phyloP scores from a whole-genome alignment of 2,329 filamentous ascomycete species.

The Magnaporthales sp. region DNA sequence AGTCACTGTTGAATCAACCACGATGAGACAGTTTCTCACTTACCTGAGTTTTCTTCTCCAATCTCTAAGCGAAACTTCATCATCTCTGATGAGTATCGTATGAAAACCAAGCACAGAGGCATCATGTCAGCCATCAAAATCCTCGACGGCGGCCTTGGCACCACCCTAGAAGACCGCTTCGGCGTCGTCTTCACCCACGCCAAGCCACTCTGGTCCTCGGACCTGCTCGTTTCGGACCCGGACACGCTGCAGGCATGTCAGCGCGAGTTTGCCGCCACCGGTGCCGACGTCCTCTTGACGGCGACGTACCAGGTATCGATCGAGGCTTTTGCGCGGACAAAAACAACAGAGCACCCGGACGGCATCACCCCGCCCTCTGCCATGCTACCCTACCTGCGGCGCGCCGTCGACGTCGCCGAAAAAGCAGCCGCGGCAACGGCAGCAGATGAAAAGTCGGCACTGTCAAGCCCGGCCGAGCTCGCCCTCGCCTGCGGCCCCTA shows the following conservation, averaged over 20 bases:
- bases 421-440: slow-evolving; percentile 16
- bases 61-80: background rate
- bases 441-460: background rate
- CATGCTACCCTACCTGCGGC: slow-evolving; percentile 32
- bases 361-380: slow-evolving; percentile 29
- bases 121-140: slow-evolving; percentile 28
- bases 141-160: slow-evolving; percentile 61
- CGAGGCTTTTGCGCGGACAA: slow-evolving; percentile 45
- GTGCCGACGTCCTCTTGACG: slow-evolving; percentile 55
- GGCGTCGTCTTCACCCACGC: slow-evolving; percentile 38
- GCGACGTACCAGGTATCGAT: slow-evolving; percentile 59
- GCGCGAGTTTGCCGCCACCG: slow-evolving; percentile 42
- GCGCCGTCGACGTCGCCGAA: slow-evolving; percentile 33
- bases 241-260: slow-evolving; percentile 46
- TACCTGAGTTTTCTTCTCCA: background rate
- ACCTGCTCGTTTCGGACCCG: slow-evolving; percentile 49
- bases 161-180: slow-evolving; percentile 53
- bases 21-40: background rate
- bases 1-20: background rate
- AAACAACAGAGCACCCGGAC: slow-evolving; percentile 26
- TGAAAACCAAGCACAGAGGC: background rate
- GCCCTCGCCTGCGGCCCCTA: slow-evolving; percentile 59
- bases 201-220: slow-evolving; percentile 59
- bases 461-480: slow-evolving; percentile 22
- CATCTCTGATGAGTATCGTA: background rate